Percentiles rank a stretch among this genome's conserved stretches.
phyloP scores from a whole-genome alignment of 805 yeast genomes.

The Lipomyces kockii region DNA sequence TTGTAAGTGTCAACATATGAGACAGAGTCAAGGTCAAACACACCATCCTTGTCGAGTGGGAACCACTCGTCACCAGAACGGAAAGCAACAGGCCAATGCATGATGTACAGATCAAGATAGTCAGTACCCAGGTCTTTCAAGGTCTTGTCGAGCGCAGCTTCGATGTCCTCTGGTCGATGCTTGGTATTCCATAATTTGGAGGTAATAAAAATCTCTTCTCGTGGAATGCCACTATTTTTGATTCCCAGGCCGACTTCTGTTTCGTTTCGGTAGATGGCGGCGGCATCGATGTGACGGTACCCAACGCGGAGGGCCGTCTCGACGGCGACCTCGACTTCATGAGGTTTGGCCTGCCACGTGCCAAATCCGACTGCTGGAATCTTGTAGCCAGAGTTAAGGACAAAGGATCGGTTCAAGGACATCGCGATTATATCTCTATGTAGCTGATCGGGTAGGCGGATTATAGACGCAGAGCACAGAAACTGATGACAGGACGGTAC shows the following conservation, averaged over 20 bases:
- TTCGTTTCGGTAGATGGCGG: conserved; percentile 71
- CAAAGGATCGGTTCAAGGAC: conserved; percentile 40
- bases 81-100: conserved; percentile 80
- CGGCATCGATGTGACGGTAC: conserved; percentile 76
- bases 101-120: conserved; percentile 75
- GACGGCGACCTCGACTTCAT: conserved; percentile 57
- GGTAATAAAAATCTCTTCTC: conserved; percentile 51
- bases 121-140: conserved; percentile 67
- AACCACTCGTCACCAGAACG: conserved; percentile 45
- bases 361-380: conserved; percentile 77
- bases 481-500: background rate
- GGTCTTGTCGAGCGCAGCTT: conserved; percentile 61
- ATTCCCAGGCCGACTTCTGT: conserved; percentile 65
- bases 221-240: conserved; percentile 54
- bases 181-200: conserved; percentile 50
- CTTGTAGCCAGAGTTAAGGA: conserved; percentile 59
- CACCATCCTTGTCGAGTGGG: conserved; percentile 49
- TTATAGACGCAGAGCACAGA: background rate
- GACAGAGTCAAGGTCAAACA: conserved; percentile 48
- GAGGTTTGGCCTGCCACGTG: conserved; percentile 60
- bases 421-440: background rate
- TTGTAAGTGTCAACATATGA: conserved; percentile 63
- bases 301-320: conserved; percentile 66
- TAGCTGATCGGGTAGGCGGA: background rate
- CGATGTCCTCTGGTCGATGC: conserved; percentile 44